A percentile compares a stretch with the other conserved stretches of the same genome.
These are phyloP conservation scores for Aethionema arabicum DNA, from an alignment of 345 rosid species.

Conservation along the genomic window DNA sequence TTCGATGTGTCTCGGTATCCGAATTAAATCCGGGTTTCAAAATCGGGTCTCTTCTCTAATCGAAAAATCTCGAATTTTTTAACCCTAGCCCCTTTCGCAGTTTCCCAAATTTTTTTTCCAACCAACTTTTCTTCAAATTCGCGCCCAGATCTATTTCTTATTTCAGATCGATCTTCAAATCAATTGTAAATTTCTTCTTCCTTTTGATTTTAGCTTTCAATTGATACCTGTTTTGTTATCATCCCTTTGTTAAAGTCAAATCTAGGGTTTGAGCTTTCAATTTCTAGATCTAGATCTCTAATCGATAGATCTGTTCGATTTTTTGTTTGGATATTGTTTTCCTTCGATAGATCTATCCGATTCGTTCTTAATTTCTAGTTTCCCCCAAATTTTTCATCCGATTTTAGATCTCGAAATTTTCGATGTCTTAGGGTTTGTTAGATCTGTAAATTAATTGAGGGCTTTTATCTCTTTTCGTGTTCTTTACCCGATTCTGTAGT, in stretches of 20 bases:
- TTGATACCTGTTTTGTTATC: conserved; percentile 32
- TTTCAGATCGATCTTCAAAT: conserved; percentile 27
- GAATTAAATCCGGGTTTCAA: conserved; percentile 40
- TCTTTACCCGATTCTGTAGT: conserved; percentile 9
- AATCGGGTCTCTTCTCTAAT: conserved; percentile 35
- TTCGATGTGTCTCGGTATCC: conserved; percentile 41
- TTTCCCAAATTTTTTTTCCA: conserved; percentile 25
- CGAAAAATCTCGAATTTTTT: conserved; percentile 37
- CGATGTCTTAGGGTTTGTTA: conserved; percentile 30
- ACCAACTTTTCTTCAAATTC: conserved; percentile 19
- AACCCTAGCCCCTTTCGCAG: conserved; percentile 38
- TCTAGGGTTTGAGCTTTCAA: conserved; percentile 31
- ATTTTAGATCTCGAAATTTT: conserved; percentile 13
- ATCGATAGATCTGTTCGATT: conserved; percentile 27
- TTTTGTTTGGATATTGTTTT: conserved; percentile 17
- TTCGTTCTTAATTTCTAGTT: conserved; percentile 27
- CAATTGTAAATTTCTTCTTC: conserved; percentile 29
- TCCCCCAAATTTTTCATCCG: background rate
- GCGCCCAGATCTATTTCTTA: conserved; percentile 29
- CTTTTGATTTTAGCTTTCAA: conserved; percentile 27
- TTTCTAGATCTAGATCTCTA: conserved; percentile 24
- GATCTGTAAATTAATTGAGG: conserved; percentile 31
- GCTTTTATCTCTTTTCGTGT: background rate
- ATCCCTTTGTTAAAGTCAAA: conserved; percentile 28
- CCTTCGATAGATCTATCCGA: background rate